Conservation (phyloP, 2,329 filamentous ascomycete species). For the Passalora sequoiae region DNA sequence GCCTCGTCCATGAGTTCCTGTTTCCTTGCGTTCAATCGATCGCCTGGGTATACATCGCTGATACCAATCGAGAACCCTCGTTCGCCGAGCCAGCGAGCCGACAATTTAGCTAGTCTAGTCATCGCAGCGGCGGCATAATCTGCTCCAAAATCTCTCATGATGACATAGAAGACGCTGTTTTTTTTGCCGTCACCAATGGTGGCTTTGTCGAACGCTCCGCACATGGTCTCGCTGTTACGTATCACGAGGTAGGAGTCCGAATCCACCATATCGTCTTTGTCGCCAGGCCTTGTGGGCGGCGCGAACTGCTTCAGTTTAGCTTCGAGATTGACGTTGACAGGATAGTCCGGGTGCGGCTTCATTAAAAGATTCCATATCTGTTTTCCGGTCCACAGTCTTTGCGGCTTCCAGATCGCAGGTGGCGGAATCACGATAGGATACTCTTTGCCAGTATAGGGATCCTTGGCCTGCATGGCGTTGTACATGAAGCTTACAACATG, state of each 20-base stretch:
- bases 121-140: conserved; percentile 84
- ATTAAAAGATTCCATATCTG: conserved; percentile 90
- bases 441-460: conserved; percentile 42
- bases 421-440: conserved; percentile 78
- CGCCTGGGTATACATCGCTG: conserved; percentile 83
- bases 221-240: conserved; percentile 96
- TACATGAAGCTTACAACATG: conserved; percentile 95
- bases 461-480: conserved; percentile 55
- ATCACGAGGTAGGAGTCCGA: conserved; percentile 83
- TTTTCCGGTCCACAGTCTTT: conserved; percentile 91
- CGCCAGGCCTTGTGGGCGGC: conserved; percentile 51
- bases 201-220: conserved; percentile 94
- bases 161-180: conserved; percentile 94
- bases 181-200: conserved; percentile 98
- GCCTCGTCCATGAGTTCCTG: conserved; percentile 69
- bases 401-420: conserved; percentile 78
- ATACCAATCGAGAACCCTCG: conserved; percentile 95
- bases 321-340: conserved; percentile 84
- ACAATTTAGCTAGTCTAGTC: conserved; percentile 89
- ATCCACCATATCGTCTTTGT: conserved; percentile 70
- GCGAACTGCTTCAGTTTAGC: conserved; percentile 83
- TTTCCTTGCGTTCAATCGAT: conserved; percentile 66
- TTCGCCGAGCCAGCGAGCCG: conserved; percentile 80
- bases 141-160: conserved; percentile 89
- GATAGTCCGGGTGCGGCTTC: conserved; percentile 78